Conservation (phyloP, 116 monocot genomes). For the Thalassia testudinum region DNA sequence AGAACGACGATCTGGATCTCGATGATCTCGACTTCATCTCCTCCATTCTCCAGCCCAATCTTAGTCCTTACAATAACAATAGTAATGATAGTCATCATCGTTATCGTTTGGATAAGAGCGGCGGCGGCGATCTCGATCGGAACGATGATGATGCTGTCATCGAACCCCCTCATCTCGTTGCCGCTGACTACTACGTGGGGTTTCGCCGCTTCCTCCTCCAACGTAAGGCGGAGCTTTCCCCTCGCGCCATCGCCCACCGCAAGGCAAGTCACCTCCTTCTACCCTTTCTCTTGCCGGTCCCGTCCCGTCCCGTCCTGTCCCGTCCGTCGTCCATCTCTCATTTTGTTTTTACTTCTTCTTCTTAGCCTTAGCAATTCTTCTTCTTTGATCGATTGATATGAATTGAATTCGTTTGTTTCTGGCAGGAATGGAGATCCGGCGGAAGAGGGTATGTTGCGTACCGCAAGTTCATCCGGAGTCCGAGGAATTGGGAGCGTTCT, state of each 20-base stretch:
- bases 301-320: too few species aligned
- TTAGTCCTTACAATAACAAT: background rate
- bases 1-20: background rate
- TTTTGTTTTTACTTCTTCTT: too few species aligned
- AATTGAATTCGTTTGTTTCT: too few species aligned
- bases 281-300: background rate
- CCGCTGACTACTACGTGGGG: conserved; percentile 33
- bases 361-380: background rate
- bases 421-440: conserved; percentile 88
- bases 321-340: too few species aligned
- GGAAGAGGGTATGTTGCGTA: conserved; percentile 75
- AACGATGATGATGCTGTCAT: too few species aligned
- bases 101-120: too few species aligned
- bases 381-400: background rate
- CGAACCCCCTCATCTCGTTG: conserved; percentile 9
- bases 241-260: conserved; percentile 23
- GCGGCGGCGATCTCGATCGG: background rate
- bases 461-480: conserved; percentile 54
- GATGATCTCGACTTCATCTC: background rate
- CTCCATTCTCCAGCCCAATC: background rate
- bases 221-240: conserved; percentile 37
- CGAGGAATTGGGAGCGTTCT: conserved; percentile 49
- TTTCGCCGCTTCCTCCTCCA: conserved; percentile 69
- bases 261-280: conserved; percentile 22
- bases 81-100: too few species aligned